A percentile compares a stretch with the other conserved stretches of the same genome.
Conservation (phyloP, 2,329 filamentous ascomycete species). For the Cadophora sp. region DNA sequence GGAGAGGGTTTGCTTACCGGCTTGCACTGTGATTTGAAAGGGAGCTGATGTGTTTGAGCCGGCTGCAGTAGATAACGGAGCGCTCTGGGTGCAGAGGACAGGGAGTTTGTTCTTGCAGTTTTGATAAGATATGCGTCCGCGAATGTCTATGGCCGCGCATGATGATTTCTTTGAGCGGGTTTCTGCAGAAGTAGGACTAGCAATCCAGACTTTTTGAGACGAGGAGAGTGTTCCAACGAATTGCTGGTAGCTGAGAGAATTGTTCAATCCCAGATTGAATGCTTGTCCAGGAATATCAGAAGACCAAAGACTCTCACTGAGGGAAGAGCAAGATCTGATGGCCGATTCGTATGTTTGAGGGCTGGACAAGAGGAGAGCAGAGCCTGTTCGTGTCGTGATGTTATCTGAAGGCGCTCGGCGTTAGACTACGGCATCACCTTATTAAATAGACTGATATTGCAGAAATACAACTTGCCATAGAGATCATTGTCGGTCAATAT, state of each 20-base stretch:
- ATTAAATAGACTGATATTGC: neutral
- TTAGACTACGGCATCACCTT: neutral
- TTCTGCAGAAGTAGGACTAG: neutral
- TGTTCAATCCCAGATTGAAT: slow-evolving; percentile 21
- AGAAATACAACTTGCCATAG: slow-evolving; percentile 4
- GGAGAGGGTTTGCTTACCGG: slow-evolving; percentile 32
- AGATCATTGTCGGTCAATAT: slow-evolving; percentile 27
- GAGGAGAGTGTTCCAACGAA: slow-evolving; percentile 9
- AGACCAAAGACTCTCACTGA: slow-evolving; percentile 21
- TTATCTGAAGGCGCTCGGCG: neutral
- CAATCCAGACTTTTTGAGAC: slow-evolving; percentile 24
- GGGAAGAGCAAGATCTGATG: neutral
- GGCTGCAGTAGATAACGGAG: slow-evolving; percentile 39
- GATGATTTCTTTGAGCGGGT: neutral
- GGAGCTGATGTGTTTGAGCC: slow-evolving; percentile 45
- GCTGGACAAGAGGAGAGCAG: neutral
- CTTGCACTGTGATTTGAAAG: slow-evolving; percentile 46
- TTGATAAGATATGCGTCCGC: neutral
- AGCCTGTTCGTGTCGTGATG: neutral
- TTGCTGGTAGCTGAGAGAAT: slow-evolving; percentile 22
- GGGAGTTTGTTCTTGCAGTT: slow-evolving; percentile 45
- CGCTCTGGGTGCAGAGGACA: slow-evolving; percentile 54
- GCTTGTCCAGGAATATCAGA: neutral
- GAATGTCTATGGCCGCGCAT: slow-evolving; percentile 8
- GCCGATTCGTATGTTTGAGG: neutral